Evolutionary conservation across 176 grass and related monocot genomes (phyloP).

Genomic region (Pontederia paniculata): DNA sequence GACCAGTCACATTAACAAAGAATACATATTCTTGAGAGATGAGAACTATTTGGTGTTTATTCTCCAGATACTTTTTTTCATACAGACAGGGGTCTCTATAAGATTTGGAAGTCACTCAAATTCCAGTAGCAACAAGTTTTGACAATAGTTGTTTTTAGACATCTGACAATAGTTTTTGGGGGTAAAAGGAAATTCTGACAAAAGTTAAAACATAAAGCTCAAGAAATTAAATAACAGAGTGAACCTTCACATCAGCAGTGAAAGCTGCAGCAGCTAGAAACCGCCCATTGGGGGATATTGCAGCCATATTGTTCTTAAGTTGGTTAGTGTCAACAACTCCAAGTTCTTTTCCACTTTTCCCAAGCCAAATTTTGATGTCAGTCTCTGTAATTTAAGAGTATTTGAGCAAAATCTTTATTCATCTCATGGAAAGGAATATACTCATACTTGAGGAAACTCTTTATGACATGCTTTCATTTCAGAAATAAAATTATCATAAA

Average conservation of each 20-base stretch:
- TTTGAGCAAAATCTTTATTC: conserved; percentile 4
- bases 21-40: no score
- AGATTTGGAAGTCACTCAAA: no score
- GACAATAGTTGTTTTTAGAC: no score
- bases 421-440: neutral
- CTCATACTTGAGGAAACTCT: no score
- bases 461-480: no score
- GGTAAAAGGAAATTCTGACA: neutral
- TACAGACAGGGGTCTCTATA: no score
- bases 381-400: conserved; percentile 43
- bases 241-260: conserved; percentile 95
- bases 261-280: conserved; percentile 97
- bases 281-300: conserved; percentile 80
- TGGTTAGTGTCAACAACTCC: conserved; percentile 89
- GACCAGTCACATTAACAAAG: no score
- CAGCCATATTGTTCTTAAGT: conserved; percentile 97
- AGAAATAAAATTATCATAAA: no score
- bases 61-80: no score
- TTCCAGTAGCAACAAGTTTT: no score
- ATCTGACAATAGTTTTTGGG: no score
- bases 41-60: no score
- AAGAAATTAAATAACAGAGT: conserved; percentile 9
- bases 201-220: neutral
- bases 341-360: conserved; percentile 83
- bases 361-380: conserved; percentile 95